Evolutionary conservation across 2,329 filamentous ascomycete species (phyloP), one percentile per base, ranked within the genome.

Genomic region (Aspergillus hiratsukae): DNA sequence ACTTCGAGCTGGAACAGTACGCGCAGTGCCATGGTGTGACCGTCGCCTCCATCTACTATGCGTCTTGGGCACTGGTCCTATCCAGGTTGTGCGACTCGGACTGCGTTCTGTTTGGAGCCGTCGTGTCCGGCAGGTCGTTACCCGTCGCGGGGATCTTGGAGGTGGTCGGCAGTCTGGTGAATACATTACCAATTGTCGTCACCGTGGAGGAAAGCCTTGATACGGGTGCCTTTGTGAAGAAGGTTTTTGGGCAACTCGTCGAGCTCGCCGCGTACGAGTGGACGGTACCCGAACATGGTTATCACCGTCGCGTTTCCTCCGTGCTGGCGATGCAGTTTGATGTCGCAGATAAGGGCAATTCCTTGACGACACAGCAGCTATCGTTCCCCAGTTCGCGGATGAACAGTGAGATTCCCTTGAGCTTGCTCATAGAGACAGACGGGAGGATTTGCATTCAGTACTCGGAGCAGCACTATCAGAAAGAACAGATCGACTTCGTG

Each of bases 251-350:
- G 5, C 40, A 43, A 7, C 5, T 43, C 6, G 40, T 21, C 5
- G n/a, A n/a, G 8, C 19, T 43, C 2, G 14, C 40, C 4, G 40
- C 17, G 40, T 43, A 43, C 7, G 17, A 31, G 28, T 54, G 43
- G 56, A 66, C 10, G 11, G 14, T 25, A 4, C 54, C 50, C 8
- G 49, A 56, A 3, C 28, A 56, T 31, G 54, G 54, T 2, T 56
- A 48, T 45, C 27, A 19, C 23, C 49, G 54, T 17, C 9, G 29
- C 19, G 52, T 56, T 19, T 41, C 54, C 11, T 56, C 54, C 4
- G 54, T 29, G 0, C 10, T 56, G 43, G 54, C 54, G 8, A 23
- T 56, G 50, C 43, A 56, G 37, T 40, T 40, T n/a, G n/a, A 40
- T 40, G n/a, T n/a, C 37, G n/a, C 9, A 9, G 28, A 8, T 29